phyloP scores from a whole-genome alignment of 192 early-diverging fungal species.

The Powellomyces hirtus region DNA sequence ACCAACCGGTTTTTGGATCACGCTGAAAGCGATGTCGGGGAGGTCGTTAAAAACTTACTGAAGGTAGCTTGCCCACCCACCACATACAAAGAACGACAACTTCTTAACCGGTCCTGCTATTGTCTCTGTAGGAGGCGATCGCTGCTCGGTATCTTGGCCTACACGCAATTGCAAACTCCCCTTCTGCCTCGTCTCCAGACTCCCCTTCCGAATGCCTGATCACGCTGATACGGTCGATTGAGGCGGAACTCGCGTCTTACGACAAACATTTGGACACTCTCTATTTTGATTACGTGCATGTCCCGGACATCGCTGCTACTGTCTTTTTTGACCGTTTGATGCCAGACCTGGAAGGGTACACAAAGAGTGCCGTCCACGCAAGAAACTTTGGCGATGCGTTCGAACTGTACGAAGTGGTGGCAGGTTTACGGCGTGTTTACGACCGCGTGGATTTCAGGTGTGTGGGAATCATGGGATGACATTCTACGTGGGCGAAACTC shows the following conservation, averaged over 20 bases:
- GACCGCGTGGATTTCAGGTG: constrained; percentile 38
- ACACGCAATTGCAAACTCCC: constrained; percentile 26
- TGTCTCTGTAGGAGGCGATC: constrained; percentile 5
- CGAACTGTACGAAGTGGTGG: constrained; percentile 36
- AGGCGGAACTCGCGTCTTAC: constrained; percentile 29
- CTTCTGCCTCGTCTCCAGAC: constrained; percentile 7
- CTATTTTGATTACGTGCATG: constrained; percentile 28
- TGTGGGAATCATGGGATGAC: too few species aligned
- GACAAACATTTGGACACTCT: constrained; percentile 15
- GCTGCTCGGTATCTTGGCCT: constrained; percentile 29
- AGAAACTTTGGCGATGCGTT: constrained; percentile 35
- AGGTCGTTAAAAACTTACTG: not conserved
- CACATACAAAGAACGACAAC: not conserved
- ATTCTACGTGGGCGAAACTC: too few species aligned
- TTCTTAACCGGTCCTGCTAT: not conserved
- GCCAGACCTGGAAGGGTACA: constrained; percentile 26
- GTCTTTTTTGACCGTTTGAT: constrained; percentile 27
- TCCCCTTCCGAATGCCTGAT: constrained; percentile 12
- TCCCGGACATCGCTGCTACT: constrained; percentile 40
- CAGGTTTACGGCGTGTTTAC: constrained; percentile 22
- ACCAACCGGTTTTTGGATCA: not conserved
- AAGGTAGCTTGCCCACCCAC: not conserved
- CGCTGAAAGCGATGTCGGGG: not conserved
- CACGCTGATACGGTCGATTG: not conserved
- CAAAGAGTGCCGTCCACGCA: constrained; percentile 7